Evolutionary conservation across 2,329 filamentous ascomycete species (phyloP), one percentile per base, ranked within the genome.

Genomic region (Botrytis aclada): DNA sequence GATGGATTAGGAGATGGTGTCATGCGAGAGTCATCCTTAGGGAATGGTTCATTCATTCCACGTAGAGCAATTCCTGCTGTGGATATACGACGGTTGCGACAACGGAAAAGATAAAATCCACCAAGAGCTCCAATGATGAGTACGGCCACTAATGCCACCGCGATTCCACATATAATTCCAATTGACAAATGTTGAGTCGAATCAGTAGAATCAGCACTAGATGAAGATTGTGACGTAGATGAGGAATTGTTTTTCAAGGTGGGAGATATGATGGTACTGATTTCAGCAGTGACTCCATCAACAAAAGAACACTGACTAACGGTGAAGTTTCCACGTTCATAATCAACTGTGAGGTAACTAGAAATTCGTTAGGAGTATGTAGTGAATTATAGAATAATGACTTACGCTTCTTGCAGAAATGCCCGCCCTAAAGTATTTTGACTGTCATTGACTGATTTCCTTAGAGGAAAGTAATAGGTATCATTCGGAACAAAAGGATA

Each of bases 401-500:
- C 73, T 63, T 75, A 79, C 72, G 81, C 80, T 76, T 84, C 82
- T 76, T 84, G 82, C 4, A 83, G 75, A 72, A 84, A 83, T 4
- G 78, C 77, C 41, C 82, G 79, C 22, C 82, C 82, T 64, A 84
- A 76, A 9, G 80, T 82, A 75, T 81, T 81, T 67, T 83, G 80
- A 41, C 79, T 78, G 20, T 77, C 76, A 71, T 81, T 81, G 0
- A 75, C 75, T 2, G 82, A 79, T 72, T 73, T 77, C 60, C 80
- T 80, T 5, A 83, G 73, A 20, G 83, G 82, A 72, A 84, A 83
- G 43, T 81, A 80, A 85, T 75, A 87, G 84, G 77, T 88, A 81
- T 75, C 88, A 83, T 70, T 81, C 83, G 74, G 34, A 14, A 73
- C 72, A 37, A 76, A 70, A 29, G 79, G 79, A 45, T 74, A 74